phyloP scores from a whole-genome alignment of 805 yeast species.

The Cyberlindnera americana region DNA sequence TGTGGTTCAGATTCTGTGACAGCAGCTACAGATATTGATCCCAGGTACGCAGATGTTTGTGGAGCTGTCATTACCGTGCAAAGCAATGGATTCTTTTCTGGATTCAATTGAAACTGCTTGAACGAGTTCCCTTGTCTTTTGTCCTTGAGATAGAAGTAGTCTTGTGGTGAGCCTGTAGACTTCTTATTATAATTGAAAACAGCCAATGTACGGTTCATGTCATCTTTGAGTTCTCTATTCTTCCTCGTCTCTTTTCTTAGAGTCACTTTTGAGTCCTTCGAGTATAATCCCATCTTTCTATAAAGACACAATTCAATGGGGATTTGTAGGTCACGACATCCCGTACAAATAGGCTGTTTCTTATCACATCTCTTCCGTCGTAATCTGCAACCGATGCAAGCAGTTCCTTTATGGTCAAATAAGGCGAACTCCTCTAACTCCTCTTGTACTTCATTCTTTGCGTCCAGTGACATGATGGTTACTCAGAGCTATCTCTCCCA shows the following conservation, averaged over 20 bases:
- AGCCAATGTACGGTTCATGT: conserved; percentile 9
- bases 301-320: conserved; percentile 18
- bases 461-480: no score
- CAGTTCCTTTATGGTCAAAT: conserved; percentile 12
- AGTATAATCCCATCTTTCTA: conserved; percentile 18
- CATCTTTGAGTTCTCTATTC: conserved; percentile 19
- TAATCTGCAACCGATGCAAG: conserved; percentile 20
- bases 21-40: conserved; percentile 19
- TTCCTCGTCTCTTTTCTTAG: conserved; percentile 11
- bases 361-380: conserved; percentile 17
- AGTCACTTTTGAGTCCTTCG: conserved; percentile 19
- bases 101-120: conserved; percentile 17
- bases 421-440: no score
- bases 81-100: conserved; percentile 18
- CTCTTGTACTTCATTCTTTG: no score
- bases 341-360: conserved; percentile 13
- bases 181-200: conserved; percentile 14
- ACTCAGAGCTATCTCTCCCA: no score
- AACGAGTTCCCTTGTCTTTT: conserved; percentile 1
- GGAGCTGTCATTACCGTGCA: conserved; percentile 15
- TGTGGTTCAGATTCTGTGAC: conserved; percentile 17
- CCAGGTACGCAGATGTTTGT: conserved; percentile 14
- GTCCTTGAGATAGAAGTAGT: conserved; percentile 15
- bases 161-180: conserved; percentile 12
- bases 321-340: conserved; percentile 16